Evolutionary conservation across 2,329 filamentous ascomycete species (phyloP), one percentile per base, ranked within the genome.

Genomic region (Leptographium radiaticola): DNA sequence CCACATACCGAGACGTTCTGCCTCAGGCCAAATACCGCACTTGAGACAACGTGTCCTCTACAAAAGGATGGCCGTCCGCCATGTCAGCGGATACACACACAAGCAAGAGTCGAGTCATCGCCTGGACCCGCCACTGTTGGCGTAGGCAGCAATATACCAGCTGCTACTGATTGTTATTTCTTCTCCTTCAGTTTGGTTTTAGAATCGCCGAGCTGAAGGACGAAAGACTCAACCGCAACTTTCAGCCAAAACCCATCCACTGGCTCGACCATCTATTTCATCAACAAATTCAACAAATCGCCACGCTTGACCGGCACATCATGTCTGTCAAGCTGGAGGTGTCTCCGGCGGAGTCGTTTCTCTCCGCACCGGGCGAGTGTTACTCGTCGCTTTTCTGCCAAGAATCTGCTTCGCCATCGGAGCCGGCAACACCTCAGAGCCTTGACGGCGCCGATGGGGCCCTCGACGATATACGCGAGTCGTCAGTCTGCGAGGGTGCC

Each of bases 291-390:
- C 25, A 39, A 33, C 44, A 25, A 18, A 45, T 16, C 7, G 4
- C 25, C 25, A 13, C 15, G 8, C 13, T 25, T 6, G 8, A 44
- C 16, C 25, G 25, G 25, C 25, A 25, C 25, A 31, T 16, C 25
- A 45, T 45, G 43, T 45, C 43, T 16, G 63, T 75, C 65, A 78
- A 79, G 65, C 71, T 78, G 60, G 75, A 80, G 65, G 62, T 68
- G 56, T 79, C 75, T 49, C 75, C 76, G 3, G 67, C 73, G 63
- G 77, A 80, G 65, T 79, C 76, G 6, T 69, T 77, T 48, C 64
- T 79, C 46, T 79, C 76, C 3, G 66, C 70, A 0, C 73, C 75
- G 2, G 70, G 71, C 56, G 75, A 78, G 55, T 66, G 67, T 55
- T 77, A 73, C 62, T 67, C 75, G 8, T 74, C 76, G 2, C 71